These are phyloP conservation scores for Trichoderma asperellum DNA, from an alignment of 2,329 filamentous ascomycete genomes.

Conservation along the genomic window DNA sequence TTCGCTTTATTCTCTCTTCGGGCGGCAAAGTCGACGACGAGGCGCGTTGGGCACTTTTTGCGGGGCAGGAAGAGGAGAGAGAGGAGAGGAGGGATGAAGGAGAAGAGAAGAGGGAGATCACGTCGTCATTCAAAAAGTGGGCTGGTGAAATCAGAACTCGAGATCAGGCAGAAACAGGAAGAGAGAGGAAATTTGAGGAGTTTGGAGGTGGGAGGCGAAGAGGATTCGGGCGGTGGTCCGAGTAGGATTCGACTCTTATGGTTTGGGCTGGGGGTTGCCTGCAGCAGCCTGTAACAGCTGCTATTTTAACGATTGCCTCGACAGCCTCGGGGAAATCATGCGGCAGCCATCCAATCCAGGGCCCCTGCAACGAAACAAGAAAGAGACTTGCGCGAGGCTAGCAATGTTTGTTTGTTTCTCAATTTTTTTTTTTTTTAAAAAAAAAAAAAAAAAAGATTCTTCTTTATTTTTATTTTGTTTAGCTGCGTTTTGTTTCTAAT, in stretches of 20 bases:
- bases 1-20: background rate
- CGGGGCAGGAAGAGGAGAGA: slow-evolving; percentile 3
- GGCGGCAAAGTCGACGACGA: slow-evolving; percentile 2
- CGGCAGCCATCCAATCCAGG: background rate
- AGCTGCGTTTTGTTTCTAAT: background rate
- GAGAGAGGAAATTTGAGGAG: background rate
- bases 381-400: background rate
- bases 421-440: background rate
- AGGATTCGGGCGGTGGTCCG: background rate
- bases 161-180: background rate
- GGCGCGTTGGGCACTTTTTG: slow-evolving; percentile 25
- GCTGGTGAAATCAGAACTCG: too few relatives aligned
- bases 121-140: slow-evolving; percentile 8
- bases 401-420: background rate
- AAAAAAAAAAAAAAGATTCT: too few relatives aligned
- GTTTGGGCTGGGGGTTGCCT: slow-evolving; percentile 14
- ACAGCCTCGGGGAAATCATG: slow-evolving; percentile 3
- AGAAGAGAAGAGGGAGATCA: background rate
- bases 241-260: background rate
- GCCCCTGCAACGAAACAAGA: background rate
- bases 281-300: slow-evolving; percentile 7
- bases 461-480: background rate
- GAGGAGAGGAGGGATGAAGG: too few relatives aligned
- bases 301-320: background rate
- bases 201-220: slow-evolving; percentile 7